Base-by-base conservation (phyloP, 495 filamentous ascomycete species). In the Xanthoparmelia taractica region DNA sequence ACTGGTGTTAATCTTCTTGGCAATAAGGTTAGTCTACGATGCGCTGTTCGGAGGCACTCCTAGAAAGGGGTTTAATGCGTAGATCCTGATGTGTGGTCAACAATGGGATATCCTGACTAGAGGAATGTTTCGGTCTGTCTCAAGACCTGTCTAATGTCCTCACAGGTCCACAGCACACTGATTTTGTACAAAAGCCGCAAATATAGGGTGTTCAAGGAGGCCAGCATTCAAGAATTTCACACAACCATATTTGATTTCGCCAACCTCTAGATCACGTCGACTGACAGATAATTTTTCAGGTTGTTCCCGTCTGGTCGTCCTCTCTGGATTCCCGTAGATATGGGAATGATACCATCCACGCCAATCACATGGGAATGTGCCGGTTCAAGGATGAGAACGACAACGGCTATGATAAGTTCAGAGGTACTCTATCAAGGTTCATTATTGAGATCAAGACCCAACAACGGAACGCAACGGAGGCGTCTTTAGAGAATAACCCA, bases 311-410 rank as follows among this genome's bases (percentile, higher is more conserved):
- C 33, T 8, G 27, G 12, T 66, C 64, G 11, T 66, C 64, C 2
- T 38, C 54, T 1, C 36, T 65, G 0, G 61, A 64, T 20, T 54
- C 38, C n/a, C 31, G 37, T 10, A 36, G 29, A 7, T 27, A 59
- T 18, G 36, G 40, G 4, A 57, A 50, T 7, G 36, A 66, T 20
- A 37, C 40, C 17, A 60, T 66, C 36, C 62, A 66, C 17, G 45
- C 63, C 11, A 66, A 65, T 33, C 64, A 66, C 40, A 41, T 64
- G n/a, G 40, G 64, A 13, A 66, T 66, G 64, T 64, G 60, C 34
- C 64, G 61, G 5, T 59, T 66, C 34, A 29, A 27, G 5, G 59
- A 37, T 13, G 36, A 36, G 13, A n/a, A 7, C 4, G 63, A 65
- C 40, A 50, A 65, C 23, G 63, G 58, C n/a, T 65, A 65, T 4